phyloP scores from a whole-genome alignment of 2,329 filamentous ascomycete species.

The Cercospora sojina region DNA sequence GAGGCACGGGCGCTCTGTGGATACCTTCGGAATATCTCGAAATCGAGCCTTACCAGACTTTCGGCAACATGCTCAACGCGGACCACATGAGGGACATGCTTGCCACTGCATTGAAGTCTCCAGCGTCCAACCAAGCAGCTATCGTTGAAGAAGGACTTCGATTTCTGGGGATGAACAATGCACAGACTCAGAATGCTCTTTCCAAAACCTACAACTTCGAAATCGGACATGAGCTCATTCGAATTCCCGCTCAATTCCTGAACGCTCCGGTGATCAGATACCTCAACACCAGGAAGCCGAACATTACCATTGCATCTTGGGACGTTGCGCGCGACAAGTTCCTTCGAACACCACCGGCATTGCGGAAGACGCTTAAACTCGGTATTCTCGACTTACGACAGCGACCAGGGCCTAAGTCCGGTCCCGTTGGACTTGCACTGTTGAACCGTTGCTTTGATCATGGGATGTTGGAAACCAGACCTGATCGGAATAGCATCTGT shows the following conservation, averaged over 20 bases:
- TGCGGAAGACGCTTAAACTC: not conserved
- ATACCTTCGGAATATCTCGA: constrained; percentile 6
- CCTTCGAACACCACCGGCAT: not conserved
- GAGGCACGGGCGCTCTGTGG: constrained; percentile 4
- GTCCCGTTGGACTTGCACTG: not conserved
- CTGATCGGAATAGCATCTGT: not conserved
- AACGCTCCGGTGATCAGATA: not conserved
- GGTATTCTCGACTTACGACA: not conserved
- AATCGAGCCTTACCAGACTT: constrained; percentile 5
- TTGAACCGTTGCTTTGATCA: not conserved
- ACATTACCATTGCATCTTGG: not conserved
- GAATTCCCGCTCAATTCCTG: constrained; percentile 4
- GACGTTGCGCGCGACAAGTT: not conserved
- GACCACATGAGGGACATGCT: constrained; percentile 1
- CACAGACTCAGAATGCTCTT: not conserved
- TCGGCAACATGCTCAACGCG: constrained; percentile 1
- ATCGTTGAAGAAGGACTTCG: not conserved
- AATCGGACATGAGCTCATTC: not conserved
- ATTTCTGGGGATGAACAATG: not conserved
- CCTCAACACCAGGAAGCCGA: not conserved
- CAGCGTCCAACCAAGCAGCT: not conserved
- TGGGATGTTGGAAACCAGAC: not conserved
- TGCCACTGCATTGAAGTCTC: not conserved
- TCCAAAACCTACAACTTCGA: not conserved
- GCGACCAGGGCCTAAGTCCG: accelerated